phyloP scores from a whole-genome alignment of 352 stramenopile genomes.

The Pythium coloratum region DNA sequence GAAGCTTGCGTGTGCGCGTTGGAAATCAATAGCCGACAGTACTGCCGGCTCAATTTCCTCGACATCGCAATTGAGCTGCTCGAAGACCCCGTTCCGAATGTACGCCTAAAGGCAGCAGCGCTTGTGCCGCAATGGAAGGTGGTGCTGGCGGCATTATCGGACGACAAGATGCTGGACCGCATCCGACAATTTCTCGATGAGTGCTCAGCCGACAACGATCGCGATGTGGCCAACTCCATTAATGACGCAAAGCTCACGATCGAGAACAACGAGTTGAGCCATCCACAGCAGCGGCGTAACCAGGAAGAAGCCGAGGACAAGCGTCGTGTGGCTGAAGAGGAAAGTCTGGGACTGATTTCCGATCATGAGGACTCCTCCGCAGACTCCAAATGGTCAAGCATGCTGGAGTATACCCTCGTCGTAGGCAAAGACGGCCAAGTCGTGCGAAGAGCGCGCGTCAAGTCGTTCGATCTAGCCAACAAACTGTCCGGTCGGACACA shows the following conservation, averaged over 20 bases:
- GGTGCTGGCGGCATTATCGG: conserved; percentile 47
- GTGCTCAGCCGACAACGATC: conserved; percentile 54
- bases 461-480: conserved; percentile 79
- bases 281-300: conserved; percentile 31
- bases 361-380: conserved; percentile 80
- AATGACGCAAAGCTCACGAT: conserved; percentile 46
- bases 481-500: conserved; percentile 50
- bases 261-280: conserved; percentile 38
- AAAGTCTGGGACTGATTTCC: conserved; percentile 52
- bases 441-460: conserved; percentile 75
- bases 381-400: conserved; percentile 84
- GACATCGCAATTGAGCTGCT: conserved; percentile 76
- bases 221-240: conserved; percentile 59
- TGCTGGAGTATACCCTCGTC: conserved; percentile 85
- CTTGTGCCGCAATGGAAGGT: conserved; percentile 68
- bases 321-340: conserved; percentile 55
- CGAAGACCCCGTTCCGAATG: conserved; percentile 72
- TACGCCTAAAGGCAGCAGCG: conserved; percentile 69
- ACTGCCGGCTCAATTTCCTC: conserved; percentile 74
- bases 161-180: conserved; percentile 74
- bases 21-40: conserved; percentile 68
- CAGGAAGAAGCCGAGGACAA: conserved; percentile 71
- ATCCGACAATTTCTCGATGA: conserved; percentile 74
- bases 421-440: conserved; percentile 84
- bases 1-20: conserved; percentile 66